Percentiles rank a stretch among this genome's conserved stretches.
These are phyloP conservation scores for Plasmodium billcollinsi DNA, from an alignment of 169 alveolate species.

Conservation along the genomic window DNA sequence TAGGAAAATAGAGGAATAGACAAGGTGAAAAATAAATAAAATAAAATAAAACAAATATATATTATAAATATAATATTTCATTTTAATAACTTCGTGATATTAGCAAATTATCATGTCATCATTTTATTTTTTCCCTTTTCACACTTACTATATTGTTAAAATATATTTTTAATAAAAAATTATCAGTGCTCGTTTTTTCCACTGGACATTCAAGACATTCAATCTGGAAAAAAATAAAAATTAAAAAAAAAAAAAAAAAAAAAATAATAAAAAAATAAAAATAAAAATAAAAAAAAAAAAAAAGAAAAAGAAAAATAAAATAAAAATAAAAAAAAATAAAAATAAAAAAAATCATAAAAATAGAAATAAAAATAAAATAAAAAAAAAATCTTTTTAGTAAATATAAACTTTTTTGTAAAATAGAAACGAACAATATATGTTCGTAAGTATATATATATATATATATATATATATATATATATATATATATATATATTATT, in stretches of 20 bases:
- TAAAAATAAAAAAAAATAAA: background rate
- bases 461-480: background rate
- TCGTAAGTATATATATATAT: background rate
- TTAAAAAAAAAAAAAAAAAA: background rate
- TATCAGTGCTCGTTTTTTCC: conserved; percentile 68
- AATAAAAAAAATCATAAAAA: background rate
- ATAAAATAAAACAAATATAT: background rate
- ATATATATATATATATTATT: background rate
- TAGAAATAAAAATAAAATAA: no score
- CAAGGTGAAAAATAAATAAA: background rate
- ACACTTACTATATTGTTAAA: conserved; percentile 58
- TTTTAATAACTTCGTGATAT: no score
- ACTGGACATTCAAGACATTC: conserved; percentile 76
- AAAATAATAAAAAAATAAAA: conserved; percentile 8
- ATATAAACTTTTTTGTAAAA: no score
- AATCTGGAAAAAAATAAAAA: conserved; percentile 33
- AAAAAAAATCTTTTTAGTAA: no score
- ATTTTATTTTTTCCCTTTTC: background rate
- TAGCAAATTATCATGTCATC: background rate
- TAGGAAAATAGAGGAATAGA: background rate
- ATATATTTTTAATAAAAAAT: conserved; percentile 62
- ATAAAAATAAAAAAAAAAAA: background rate
- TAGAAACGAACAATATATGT: no score
- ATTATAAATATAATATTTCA: background rate
- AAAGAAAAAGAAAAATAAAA: background rate